Percentiles rank a stretch among this genome's conserved stretches.
These are phyloP conservation scores for Fusarium chlamydosporum DNA, from an alignment of 2,329 filamentous ascomycete genomes.

Conservation along the genomic window DNA sequence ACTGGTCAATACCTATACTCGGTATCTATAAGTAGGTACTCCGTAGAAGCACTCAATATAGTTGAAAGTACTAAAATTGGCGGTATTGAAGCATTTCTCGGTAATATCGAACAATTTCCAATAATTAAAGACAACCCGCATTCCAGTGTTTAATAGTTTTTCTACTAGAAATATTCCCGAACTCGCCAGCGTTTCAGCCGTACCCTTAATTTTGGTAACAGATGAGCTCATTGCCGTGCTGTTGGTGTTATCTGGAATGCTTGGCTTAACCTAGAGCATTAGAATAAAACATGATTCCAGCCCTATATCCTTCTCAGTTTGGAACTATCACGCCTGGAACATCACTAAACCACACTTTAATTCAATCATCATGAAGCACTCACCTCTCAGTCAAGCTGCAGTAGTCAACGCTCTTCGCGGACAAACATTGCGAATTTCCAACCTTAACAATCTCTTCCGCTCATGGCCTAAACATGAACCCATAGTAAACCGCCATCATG, in stretches of 20 bases:
- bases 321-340: not conserved
- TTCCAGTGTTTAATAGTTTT: no score
- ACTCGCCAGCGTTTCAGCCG: not conserved
- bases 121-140: not conserved
- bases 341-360: not conserved
- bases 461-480: conserved; percentile 45
- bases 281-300: not conserved
- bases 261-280: conserved; percentile 28
- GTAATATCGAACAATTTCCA: not conserved
- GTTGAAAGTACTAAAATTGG: not conserved
- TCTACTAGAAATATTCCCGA: not conserved
- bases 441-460: conserved; percentile 46
- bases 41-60: not conserved
- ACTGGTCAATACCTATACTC: no score
- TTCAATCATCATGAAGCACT: conserved; percentile 37
- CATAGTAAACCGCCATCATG: conserved; percentile 45
- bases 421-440: conserved; percentile 49
- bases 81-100: not conserved
- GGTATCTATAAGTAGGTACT: no score
- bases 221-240: not conserved
- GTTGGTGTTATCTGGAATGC: not conserved
- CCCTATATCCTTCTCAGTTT: not conserved
- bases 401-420: conserved; percentile 48
- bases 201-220: not conserved
- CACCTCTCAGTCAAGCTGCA: conserved; percentile 38